These are phyloP conservation scores for Debaryomyces coudertii DNA, from an alignment of 1,139 yeast genomes.

Conservation along the genomic window DNA sequence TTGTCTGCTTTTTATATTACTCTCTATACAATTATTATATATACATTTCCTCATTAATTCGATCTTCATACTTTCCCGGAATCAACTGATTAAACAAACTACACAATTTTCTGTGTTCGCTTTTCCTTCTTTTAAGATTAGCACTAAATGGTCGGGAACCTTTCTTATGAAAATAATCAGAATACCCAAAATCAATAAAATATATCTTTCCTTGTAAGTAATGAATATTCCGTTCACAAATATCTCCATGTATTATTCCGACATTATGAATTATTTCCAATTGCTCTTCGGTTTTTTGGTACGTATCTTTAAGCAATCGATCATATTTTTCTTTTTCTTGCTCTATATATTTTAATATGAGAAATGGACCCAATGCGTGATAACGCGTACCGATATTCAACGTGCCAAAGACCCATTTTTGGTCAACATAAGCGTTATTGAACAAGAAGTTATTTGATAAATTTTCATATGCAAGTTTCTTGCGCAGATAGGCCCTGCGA, in stretches of 20 bases:
- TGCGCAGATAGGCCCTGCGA: background rate
- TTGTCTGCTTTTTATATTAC: too few species aligned
- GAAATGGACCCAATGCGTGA: slow-evolving; percentile 6
- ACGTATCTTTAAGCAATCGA: slow-evolving; percentile 2
- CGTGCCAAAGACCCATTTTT: background rate
- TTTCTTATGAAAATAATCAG: background rate
- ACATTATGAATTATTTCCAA: slow-evolving; percentile 3
- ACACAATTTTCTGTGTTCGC: background rate
- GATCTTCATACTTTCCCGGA: background rate
- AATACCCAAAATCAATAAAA: slow-evolving; percentile 7
- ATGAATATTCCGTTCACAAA: background rate
- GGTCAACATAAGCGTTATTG: slow-evolving; percentile 1
- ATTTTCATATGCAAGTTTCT: slow-evolving; percentile 1
- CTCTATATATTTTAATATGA: background rate
- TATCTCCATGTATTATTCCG: slow-evolving; percentile 1
- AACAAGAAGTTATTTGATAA: background rate
- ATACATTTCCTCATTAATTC: too few species aligned
- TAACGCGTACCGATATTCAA: slow-evolving; percentile 5
- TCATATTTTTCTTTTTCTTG: background rate
- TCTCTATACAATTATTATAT: too few species aligned
- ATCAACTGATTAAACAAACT: background rate
- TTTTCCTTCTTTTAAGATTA: background rate
- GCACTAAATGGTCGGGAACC: slow-evolving; percentile 1
- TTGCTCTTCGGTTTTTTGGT: slow-evolving; percentile 1
- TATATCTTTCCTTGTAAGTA: slow-evolving; percentile 2